Conservation (phyloP, 192 early-diverging fungal species). For the Diversispora eburnea region DNA sequence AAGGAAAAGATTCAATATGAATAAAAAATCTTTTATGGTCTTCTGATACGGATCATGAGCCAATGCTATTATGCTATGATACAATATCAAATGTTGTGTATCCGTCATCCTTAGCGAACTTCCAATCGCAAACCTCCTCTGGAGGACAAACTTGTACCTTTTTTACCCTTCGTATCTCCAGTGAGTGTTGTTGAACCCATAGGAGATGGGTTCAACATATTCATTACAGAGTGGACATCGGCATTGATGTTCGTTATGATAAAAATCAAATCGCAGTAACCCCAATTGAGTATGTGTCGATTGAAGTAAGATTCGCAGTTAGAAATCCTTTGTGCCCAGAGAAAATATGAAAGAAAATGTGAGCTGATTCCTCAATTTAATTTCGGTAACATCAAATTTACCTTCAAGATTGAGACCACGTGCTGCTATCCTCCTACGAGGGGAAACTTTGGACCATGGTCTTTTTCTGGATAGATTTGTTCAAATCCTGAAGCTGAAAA, state of each 20-base stretch:
- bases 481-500: background rate
- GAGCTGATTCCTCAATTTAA: background rate
- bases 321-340: background rate
- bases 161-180: constrained; percentile 6
- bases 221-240: background rate
- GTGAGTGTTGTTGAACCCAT: background rate
- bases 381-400: background rate
- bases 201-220: background rate
- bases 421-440: background rate
- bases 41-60: background rate
- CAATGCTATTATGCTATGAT: background rate
- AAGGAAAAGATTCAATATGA: too few species aligned
- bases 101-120: background rate
- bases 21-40: background rate
- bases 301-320: background rate
- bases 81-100: constrained; percentile 8
- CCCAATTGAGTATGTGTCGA: background rate
- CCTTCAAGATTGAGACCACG: background rate
- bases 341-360: background rate
- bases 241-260: background rate
- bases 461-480: background rate
- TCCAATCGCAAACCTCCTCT: background rate
- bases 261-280: background rate
- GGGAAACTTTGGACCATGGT: background rate
- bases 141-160: background rate